These are phyloP conservation scores for Persicaria maculosa DNA, from an alignment of 148 eudicot genomes.

Conservation along the genomic window DNA sequence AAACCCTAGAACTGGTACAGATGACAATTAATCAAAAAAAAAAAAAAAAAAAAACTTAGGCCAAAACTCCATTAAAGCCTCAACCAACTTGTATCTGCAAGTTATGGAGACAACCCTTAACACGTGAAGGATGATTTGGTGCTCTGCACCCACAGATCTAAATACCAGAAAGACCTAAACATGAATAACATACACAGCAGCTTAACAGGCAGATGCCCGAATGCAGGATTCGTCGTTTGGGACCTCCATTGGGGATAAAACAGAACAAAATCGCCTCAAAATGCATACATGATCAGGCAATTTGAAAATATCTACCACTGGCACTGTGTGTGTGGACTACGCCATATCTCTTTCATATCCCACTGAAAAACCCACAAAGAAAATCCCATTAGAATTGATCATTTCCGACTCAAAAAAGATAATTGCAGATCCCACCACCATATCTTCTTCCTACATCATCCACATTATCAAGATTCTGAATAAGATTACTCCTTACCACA, in stretches of 20 bases:
- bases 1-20: neutral
- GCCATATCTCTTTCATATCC: neutral
- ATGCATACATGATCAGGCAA: neutral
- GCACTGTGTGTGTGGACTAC: constrained; percentile 4
- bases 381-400: neutral
- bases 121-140: neutral
- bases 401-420: constrained; percentile 3
- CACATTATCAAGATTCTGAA: neutral
- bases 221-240: neutral
- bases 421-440: constrained; percentile 2
- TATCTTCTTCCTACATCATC: neutral
- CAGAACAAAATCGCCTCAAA: neutral
- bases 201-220: neutral
- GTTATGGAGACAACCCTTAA: neutral
- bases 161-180: neutral
- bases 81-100: neutral
- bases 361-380: neutral
- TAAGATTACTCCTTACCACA: neutral
- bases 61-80: neutral
- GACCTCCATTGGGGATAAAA: neutral
- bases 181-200: neutral
- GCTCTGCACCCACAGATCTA: neutral
- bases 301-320: neutral
- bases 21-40: neutral
- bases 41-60: neutral